Conservation (phyloP, 345 rosid species). For the Gossypium anomalum region DNA sequence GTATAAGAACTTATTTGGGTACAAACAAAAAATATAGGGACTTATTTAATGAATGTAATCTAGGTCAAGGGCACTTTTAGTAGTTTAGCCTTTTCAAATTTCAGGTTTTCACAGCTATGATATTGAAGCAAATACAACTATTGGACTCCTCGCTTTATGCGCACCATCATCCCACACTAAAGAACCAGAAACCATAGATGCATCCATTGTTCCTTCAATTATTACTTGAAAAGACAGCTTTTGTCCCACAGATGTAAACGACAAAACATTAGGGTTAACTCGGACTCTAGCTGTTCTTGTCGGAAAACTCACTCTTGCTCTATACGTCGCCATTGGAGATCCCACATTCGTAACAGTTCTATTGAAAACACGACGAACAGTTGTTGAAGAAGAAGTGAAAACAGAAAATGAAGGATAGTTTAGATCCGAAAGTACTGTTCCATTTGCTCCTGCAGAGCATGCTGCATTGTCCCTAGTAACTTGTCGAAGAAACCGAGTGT, state of each 20-base stretch:
- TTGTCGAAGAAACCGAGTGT: neutral
- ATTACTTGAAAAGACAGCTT: constrained; percentile 24
- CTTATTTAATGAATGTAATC: too few species aligned
- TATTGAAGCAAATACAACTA: constrained; percentile 18
- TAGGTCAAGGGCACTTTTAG: too few species aligned
- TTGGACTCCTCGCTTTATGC: constrained; percentile 39
- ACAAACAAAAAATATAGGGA: too few species aligned
- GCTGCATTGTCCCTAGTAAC: constrained; percentile 22
- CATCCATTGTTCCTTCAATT: constrained; percentile 16
- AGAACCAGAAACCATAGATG: constrained; percentile 21
- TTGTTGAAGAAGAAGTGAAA: neutral
- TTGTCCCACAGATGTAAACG: constrained; percentile 23
- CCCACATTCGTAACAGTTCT: constrained; percentile 46
- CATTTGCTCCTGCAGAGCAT: constrained; percentile 18
- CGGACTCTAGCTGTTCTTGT: constrained; percentile 20
- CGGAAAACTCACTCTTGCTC: constrained; percentile 13
- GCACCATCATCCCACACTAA: constrained; percentile 36
- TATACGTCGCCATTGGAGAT: constrained; percentile 18
- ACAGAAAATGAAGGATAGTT: constrained; percentile 41
- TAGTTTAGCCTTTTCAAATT: too few species aligned
- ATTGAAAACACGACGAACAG: constrained; percentile 18
- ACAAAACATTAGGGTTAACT: constrained; percentile 24
- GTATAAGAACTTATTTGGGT: too few species aligned
- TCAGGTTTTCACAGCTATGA: neutral
- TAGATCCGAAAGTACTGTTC: constrained; percentile 34